Evolutionary conservation across 257 asterid genomes (phyloP), one percentile per base, ranked within the genome.

Genomic region (Agastache rugosa): DNA sequence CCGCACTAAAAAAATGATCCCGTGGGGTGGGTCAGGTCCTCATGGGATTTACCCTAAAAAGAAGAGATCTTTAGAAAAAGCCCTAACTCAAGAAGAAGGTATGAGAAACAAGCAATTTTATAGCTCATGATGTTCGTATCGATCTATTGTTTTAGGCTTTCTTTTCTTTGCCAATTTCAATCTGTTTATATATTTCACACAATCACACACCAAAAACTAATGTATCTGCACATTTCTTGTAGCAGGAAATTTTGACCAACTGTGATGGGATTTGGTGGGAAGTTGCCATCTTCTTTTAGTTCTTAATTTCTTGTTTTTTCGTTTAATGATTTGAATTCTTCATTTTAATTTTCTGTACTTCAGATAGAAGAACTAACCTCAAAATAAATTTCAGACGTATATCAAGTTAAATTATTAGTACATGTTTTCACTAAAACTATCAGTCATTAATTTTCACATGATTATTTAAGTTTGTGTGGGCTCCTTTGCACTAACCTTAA

Each of bases 241-340:
- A 47, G 75, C 75, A 73, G 82, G 3, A 73, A 77, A n/a, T 11
- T 41, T 73, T 66, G 82, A 59, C 72, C 34, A 9, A 15, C 35
- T 71, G 51, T 45, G 34, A 37, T 5, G 25, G 44, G 65, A 23
- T 45, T 23, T 63, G 64, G 59, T 65, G 50, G 20, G n/a, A 42
- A 39, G 45, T 74, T 74, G 48, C 19, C 29, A 48, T 51, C 55
- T 9, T 31, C 27, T 37, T 67, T 16, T 27, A 1, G 20, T 8
- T 62, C n/a, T 66, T 12, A 14, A 44, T 1, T 14, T 34, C 9
- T 8, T 22, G 11, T 60, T 11, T 68, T 20, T 53, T 19, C 42
- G 34, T 23, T 69, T 69, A 2, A 5, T 69, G 55, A 23, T 59
- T 23, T 65, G 59, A 17, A 17, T 53, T 19, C 27, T 17, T 9